phyloP scores from a whole-genome alignment of 208 protist species.

The Sergeia podlipaevii region DNA sequence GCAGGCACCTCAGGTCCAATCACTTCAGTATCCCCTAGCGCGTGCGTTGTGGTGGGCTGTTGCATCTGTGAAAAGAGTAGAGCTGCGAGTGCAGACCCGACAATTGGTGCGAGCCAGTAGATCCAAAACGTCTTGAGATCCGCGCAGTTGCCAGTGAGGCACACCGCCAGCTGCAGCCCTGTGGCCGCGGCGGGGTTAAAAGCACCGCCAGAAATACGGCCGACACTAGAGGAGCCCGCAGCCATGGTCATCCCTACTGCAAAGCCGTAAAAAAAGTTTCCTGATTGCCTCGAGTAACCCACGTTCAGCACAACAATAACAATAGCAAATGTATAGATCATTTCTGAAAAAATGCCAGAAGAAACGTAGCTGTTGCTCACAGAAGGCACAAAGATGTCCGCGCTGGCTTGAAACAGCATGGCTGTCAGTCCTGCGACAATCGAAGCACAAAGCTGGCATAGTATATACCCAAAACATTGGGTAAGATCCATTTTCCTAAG shows the following conservation, averaged over 20 bases:
- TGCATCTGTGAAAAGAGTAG: slow-evolving; percentile 68
- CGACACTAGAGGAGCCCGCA: slow-evolving; percentile 58
- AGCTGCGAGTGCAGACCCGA: slow-evolving; percentile 51
- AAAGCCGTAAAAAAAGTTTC: slow-evolving; percentile 82
- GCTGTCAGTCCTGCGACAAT: slow-evolving; percentile 66
- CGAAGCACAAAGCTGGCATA: slow-evolving; percentile 60
- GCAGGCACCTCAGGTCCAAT: neutral
- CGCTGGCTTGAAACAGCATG: slow-evolving; percentile 69
- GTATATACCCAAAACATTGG: slow-evolving; percentile 50
- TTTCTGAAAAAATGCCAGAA: slow-evolving; percentile 71
- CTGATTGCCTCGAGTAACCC: slow-evolving; percentile 58
- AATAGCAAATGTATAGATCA: slow-evolving; percentile 82
- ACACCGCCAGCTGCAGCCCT: slow-evolving; percentile 71
- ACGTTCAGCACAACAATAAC: slow-evolving; percentile 73
- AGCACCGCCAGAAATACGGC: slow-evolving; percentile 64
- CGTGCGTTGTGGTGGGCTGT: slow-evolving; percentile 35
- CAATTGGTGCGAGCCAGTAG: slow-evolving; percentile 78
- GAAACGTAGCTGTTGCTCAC: slow-evolving; percentile 53
- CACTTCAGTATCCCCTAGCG: slow-evolving; percentile 6
- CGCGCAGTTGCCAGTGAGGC: slow-evolving; percentile 64
- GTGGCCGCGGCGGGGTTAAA: slow-evolving; percentile 85
- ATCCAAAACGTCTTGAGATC: slow-evolving; percentile 69
- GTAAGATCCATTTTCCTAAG: slow-evolving; percentile 46
- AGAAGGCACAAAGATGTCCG: slow-evolving; percentile 66
- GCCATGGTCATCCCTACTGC: slow-evolving; percentile 76